These are phyloP conservation scores for Cyamopsis tetragonoloba DNA, from an alignment of 306 rosid genomes.

Conservation along the genomic window DNA sequence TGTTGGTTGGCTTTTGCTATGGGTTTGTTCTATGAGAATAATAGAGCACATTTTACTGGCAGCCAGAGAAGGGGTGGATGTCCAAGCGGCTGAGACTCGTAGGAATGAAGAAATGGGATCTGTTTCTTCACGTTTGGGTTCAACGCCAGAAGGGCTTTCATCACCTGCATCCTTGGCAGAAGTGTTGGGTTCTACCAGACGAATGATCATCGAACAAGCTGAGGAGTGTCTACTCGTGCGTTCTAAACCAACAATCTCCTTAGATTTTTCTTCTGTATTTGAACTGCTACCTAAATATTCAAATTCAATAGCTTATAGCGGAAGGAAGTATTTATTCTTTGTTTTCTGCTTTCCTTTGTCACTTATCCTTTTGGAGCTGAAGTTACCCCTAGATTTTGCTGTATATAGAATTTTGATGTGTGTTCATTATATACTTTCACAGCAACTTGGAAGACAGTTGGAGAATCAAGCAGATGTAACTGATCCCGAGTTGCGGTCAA, in stretches of 20 bases:
- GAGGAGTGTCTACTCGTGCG: conserved; percentile 74
- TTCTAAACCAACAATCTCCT: conserved; percentile 29
- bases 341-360: conserved; percentile 7
- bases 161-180: conserved; percentile 90
- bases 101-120: conserved; percentile 49
- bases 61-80: conserved; percentile 62
- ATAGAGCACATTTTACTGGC: conserved; percentile 34
- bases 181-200: conserved; percentile 74
- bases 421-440: conserved; percentile 31
- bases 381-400: conserved; percentile 10
- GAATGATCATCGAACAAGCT: conserved; percentile 60
- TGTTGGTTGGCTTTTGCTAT: conserved; percentile 10
- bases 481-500: conserved; percentile 55
- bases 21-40: conserved; percentile 25
- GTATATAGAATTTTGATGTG: conserved; percentile 11
- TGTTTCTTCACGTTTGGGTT: conserved; percentile 37
- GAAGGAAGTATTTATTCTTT: conserved; percentile 8
- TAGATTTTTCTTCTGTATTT: conserved; percentile 21
- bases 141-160: conserved; percentile 50
- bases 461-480: conserved; percentile 76
- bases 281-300: not conserved
- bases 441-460: conserved; percentile 79
- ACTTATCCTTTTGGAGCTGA: conserved; percentile 14
- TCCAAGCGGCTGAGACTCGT: conserved; percentile 40
- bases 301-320: too few species aligned